phyloP scores from a whole-genome alignment of 129 eudicot species.

The Chrysanthemum seticuspe region DNA sequence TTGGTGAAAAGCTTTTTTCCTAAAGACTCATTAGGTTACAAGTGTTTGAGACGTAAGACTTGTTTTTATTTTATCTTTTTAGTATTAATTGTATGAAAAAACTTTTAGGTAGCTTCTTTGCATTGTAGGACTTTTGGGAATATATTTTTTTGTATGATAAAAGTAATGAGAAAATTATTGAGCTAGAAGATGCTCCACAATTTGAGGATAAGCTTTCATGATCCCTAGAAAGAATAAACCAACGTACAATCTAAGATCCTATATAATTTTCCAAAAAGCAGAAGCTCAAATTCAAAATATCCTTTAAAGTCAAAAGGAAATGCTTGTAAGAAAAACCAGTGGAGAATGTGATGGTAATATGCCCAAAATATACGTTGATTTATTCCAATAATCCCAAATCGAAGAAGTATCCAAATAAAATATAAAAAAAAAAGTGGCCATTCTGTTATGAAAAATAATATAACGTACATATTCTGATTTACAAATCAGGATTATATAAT shows the following conservation, averaged over 20 bases:
- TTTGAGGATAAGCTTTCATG: conserved; percentile 21
- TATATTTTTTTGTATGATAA: neutral
- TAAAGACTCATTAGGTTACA: too few relatives aligned
- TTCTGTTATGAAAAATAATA: too few relatives aligned
- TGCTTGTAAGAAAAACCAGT: neutral
- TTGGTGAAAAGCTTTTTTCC: too few relatives aligned
- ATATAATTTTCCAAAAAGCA: neutral
- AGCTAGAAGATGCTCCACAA: neutral
- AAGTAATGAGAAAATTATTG: neutral
- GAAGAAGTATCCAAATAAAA: neutral
- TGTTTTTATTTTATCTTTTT: too few relatives aligned
- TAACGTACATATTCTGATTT: too few relatives aligned
- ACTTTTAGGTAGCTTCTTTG: too few relatives aligned
- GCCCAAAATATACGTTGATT: conserved; percentile 25
- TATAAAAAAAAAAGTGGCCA: neutral
- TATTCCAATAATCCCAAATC: neutral
- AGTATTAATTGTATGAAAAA: too few relatives aligned
- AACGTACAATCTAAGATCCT: conserved; percentile 26
- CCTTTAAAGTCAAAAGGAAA: conserved; percentile 13
- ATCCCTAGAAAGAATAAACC: conserved; percentile 25
- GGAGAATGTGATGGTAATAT: conserved; percentile 18
- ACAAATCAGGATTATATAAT: too few relatives aligned
- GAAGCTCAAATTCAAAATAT: neutral
- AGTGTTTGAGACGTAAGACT: too few relatives aligned
- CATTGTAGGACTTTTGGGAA: too few relatives aligned